These are phyloP conservation scores for Phyllosticta paracitricarpa DNA, from an alignment of 2,329 filamentous ascomycete genomes.

Conservation along the genomic window DNA sequence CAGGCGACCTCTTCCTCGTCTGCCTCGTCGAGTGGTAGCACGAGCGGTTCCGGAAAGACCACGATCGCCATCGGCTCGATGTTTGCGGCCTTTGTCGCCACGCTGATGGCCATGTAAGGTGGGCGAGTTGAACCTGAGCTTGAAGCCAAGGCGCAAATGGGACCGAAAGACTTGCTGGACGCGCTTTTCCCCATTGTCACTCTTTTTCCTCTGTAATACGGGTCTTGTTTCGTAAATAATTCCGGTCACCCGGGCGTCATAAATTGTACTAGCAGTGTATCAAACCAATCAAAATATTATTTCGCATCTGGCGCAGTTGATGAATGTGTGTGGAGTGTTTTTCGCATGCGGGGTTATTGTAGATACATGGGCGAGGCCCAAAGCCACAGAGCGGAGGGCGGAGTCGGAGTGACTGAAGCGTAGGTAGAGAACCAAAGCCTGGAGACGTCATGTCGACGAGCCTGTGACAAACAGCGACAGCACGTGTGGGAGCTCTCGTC, in stretches of 20 bases:
- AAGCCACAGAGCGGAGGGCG: not conserved
- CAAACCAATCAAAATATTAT: not conserved
- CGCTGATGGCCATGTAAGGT: conserved; percentile 5
- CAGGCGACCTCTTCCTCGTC: conserved; percentile 14
- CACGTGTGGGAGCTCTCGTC: not conserved
- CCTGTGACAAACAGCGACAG: not conserved
- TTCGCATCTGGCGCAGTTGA: not conserved
- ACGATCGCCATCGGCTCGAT: conserved; percentile 8
- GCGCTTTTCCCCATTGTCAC: not conserved
- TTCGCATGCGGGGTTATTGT: not conserved
- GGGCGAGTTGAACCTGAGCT: not conserved
- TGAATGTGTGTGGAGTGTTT: not conserved
- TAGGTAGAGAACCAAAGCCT: not conserved
- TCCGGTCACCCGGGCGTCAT: not conserved
- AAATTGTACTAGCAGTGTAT: not conserved
- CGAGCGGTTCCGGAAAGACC: not conserved
- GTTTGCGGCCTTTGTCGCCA: not conserved
- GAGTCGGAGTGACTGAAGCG: not conserved
- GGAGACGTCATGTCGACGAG: not conserved
- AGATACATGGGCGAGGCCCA: not conserved
- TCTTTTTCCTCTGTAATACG: not conserved
- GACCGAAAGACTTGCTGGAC: not conserved
- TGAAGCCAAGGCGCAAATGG: not conserved
- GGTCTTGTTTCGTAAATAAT: not conserved
- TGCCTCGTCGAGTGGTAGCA: not conserved